phyloP scores from a whole-genome alignment of 2,329 filamentous ascomycete species.

The Cucurbitaria berberidis region DNA sequence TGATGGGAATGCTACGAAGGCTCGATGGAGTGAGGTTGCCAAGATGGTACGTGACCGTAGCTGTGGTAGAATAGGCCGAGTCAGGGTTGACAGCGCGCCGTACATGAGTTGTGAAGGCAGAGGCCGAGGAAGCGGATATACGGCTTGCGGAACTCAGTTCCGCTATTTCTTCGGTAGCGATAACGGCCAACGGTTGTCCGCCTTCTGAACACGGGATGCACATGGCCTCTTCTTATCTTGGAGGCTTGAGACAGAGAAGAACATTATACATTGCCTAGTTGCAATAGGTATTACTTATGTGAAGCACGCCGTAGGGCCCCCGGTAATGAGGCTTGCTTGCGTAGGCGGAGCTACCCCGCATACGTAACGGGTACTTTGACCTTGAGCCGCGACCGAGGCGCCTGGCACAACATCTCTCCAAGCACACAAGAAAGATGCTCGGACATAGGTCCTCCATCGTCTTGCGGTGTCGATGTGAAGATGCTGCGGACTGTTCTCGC shows the following conservation, averaged over 20 bases:
- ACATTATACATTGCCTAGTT: not conserved
- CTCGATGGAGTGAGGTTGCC: not conserved
- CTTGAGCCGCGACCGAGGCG: conserved; percentile 12
- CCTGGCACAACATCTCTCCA: conserved; percentile 5
- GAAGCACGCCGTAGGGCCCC: no score
- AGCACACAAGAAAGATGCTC: not conserved
- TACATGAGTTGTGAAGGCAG: not conserved
- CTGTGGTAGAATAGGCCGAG: not conserved
- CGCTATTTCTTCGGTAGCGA: conserved; percentile 2
- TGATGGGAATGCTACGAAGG: conserved; percentile 7
- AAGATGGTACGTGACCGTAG: not conserved
- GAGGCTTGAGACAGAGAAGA: not conserved
- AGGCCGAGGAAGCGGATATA: no score
- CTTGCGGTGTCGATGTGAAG: conserved; percentile 22
- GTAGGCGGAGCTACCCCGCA: conserved; percentile 22
- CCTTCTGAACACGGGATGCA: no score
- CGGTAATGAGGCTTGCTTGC: no score
- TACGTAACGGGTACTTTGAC: conserved; percentile 2
- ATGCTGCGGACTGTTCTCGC: conserved; percentile 39
- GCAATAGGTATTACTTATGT: no score
- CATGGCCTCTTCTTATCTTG: no score
- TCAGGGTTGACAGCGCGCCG: not conserved
- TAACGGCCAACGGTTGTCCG: no score
- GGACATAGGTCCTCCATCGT: not conserved
- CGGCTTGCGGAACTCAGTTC: not conserved